Evolutionary conservation across 768 basidiomycete species (phyloP), one percentile per base, ranked within the genome.

Genomic region (Psilocybe cyanescens): DNA sequence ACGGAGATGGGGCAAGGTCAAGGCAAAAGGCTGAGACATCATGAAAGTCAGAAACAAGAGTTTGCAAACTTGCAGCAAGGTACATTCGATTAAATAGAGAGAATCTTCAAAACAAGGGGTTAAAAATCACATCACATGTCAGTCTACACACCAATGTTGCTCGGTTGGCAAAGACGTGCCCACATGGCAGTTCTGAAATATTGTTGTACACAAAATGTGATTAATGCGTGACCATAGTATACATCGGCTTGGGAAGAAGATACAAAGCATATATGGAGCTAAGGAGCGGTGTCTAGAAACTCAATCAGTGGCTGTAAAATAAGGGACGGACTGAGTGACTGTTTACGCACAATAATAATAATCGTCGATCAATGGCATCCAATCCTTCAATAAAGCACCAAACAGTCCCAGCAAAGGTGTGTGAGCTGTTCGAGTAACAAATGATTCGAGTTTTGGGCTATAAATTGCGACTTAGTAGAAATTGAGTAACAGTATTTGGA

Each of bases 281-380:
- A 81, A 58, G 79, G 78, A 65, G 78, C 78, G 50, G 79, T 81
- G 68, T 81, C 79, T 81, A 63, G 37, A 58, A 17, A 24, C 28
- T 28, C 55, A 46, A 49, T 59, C 5, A 28, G 11, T 30, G 12
- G 29, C 30, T 14, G 6, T 49, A 7, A 2, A 19, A 48, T 28
- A 11, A 62, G 51, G 17, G 33, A 33, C 11, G 39, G 16, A 49
- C 24, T 6, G 54, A 46, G 29, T 61, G 50, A 14, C 30, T 33
- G 24, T 33, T n/a, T 30, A 81, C 93, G 62, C 70, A 93, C 93
- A 95, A 81, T 95, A 95, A 78, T 95, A 89, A 76, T 95, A 95
- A 70, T 92, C 91, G 71, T 95, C 87, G 62, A 95, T 91, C 71
- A 95, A 76, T 17, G 92, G 94, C 64, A 95, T 86, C 93, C 94